phyloP scores from a whole-genome alignment of 2,329 filamentous ascomycete genomes.

The Drechslerella coelobrocha region DNA sequence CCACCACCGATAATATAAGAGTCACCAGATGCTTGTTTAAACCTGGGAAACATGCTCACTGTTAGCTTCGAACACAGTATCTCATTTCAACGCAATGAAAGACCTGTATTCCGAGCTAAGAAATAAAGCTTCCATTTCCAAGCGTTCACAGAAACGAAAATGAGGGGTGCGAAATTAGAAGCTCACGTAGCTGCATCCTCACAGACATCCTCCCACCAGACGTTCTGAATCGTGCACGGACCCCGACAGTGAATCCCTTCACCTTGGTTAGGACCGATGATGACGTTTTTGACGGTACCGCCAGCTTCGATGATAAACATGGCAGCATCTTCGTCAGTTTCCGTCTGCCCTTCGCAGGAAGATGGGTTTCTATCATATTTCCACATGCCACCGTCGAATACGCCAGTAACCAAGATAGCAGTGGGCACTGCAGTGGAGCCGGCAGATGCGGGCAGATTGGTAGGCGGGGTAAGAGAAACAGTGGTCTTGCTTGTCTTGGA shows the following conservation, averaged over 20 bases:
- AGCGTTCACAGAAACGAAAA: slow-evolving; percentile 19
- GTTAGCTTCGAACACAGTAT: too few relatives aligned
- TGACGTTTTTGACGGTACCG: slow-evolving; percentile 57
- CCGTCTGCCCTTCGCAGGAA: slow-evolving; percentile 59
- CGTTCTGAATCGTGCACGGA: slow-evolving; percentile 50
- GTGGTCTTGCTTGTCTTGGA: slow-evolving; percentile 19
- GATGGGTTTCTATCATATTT: slow-evolving; percentile 60
- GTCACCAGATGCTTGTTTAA: slow-evolving; percentile 58
- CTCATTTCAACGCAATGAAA: too few relatives aligned
- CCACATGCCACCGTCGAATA: slow-evolving; percentile 63
- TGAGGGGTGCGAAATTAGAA: background rate
- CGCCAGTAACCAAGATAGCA: slow-evolving; percentile 59
- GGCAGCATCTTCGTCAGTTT: slow-evolving; percentile 60
- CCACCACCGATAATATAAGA: slow-evolving; percentile 61
- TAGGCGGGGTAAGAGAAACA: slow-evolving; percentile 9
- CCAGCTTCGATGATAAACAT: slow-evolving; percentile 56
- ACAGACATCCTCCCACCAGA: slow-evolving; percentile 59
- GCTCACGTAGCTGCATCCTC: slow-evolving; percentile 59
- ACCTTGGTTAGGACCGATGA: slow-evolving; percentile 59
- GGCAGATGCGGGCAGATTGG: slow-evolving; percentile 19
- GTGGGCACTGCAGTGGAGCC: slow-evolving; percentile 14
- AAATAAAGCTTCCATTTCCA: too few relatives aligned
- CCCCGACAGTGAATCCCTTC: slow-evolving; percentile 59
- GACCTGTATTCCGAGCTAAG: too few relatives aligned
- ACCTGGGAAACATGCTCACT: too few relatives aligned